A percentile compares a stretch with the other conserved stretches of the same genome.
These are phyloP conservation scores for Penicillium coprophilum DNA, from an alignment of 495 filamentous ascomycete species.

Conservation along the genomic window DNA sequence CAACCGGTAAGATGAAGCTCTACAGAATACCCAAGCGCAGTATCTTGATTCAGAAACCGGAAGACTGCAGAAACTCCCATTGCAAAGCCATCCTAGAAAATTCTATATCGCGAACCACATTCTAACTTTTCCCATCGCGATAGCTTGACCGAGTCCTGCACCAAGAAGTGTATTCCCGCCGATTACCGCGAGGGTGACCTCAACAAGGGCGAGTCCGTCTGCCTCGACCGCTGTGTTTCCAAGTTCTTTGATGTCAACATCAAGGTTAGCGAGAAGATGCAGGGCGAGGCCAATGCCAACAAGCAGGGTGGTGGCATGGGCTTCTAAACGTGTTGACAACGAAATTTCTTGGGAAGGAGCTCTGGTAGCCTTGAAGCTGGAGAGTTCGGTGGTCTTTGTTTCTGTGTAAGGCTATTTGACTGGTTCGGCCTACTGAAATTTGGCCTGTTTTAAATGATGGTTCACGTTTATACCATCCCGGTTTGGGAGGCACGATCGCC, in stretches of 20 bases:
- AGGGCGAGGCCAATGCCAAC: conserved; percentile 55
- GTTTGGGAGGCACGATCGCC: conserved; percentile 20
- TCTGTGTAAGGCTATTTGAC: conserved; percentile 12
- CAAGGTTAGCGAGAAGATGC: conserved; percentile 86
- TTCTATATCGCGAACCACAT: neutral
- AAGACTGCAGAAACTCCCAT: neutral
- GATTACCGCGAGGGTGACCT: conserved; percentile 93
- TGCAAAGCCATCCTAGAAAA: neutral
- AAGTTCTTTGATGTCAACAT: conserved; percentile 99
- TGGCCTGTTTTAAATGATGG: conserved; percentile 16
- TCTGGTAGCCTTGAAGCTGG: conserved; percentile 7
- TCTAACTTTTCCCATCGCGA: conserved; percentile 4
- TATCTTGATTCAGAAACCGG: neutral
- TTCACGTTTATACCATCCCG: conserved; percentile 27
- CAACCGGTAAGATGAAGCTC: conserved; percentile 63
- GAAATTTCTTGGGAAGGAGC: conserved; percentile 1
- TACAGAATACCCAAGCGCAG: neutral
- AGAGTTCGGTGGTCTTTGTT: conserved; percentile 3
- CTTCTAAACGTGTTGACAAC: conserved; percentile 39
- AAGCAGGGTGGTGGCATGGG: conserved; percentile 50
- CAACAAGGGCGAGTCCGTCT: conserved; percentile 97
- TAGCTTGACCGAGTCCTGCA: conserved; percentile 84
- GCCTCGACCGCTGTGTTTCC: conserved; percentile 90
- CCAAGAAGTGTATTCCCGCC: conserved; percentile 84
- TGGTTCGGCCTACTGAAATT: conserved; percentile 10